Percentiles rank a stretch among this genome's conserved stretches.
These are phyloP conservation scores for Rosa rugosa DNA, from an alignment of 306 rosid species.

Conservation along the genomic window DNA sequence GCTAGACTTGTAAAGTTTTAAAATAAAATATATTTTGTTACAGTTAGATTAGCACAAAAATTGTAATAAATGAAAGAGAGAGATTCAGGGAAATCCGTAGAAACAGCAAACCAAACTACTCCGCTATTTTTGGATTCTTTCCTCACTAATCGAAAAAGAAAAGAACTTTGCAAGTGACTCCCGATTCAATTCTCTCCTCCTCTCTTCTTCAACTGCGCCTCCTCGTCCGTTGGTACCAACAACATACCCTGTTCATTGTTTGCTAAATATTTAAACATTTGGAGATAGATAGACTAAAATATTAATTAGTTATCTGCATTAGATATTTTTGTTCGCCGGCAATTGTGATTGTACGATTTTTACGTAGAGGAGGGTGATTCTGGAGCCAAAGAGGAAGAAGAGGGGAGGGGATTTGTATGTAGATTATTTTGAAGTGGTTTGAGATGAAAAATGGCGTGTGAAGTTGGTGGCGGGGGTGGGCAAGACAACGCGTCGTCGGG, in stretches of 20 bases:
- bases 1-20: no score
- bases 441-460: constrained; percentile 38
- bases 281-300: not conserved
- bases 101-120: not conserved
- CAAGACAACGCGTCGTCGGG: not conserved
- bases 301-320: not conserved
- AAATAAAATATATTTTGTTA: no score
- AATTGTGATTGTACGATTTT: not conserved
- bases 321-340: not conserved
- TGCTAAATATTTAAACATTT: not conserved
- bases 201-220: constrained; percentile 9
- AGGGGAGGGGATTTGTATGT: not conserved
- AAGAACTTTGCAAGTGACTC: not conserved
- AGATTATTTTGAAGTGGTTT: not conserved
- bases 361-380: not conserved
- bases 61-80: not conserved
- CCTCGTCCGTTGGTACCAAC: constrained; percentile 1
- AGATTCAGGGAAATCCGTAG: constrained; percentile 6
- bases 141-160: not conserved
- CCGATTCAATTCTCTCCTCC: not conserved
- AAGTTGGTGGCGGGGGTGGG: constrained; percentile 18
- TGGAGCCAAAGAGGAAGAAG: constrained; percentile 4
- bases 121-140: not conserved
- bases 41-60: no score
- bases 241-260: not conserved